Evolutionary conservation across 768 basidiomycete genomes (phyloP).

Genomic region (Kwoniella newhampshirensis): DNA sequence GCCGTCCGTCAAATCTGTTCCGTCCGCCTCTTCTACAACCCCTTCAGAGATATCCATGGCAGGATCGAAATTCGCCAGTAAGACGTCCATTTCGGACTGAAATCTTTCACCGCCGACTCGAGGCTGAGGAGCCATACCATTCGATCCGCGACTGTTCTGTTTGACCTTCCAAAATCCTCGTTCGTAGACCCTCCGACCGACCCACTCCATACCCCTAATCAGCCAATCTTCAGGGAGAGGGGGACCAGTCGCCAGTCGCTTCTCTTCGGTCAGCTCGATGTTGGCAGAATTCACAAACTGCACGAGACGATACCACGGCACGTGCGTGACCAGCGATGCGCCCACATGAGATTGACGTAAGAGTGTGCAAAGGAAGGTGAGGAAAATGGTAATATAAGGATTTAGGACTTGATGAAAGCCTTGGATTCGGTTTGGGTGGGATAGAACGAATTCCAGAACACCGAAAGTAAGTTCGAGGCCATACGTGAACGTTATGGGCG

Average conservation of each 20-base stretch:
- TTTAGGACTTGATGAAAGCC: conserved; percentile 62
- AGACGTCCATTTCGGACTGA: conserved; percentile 70
- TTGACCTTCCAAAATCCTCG: conserved; percentile 88
- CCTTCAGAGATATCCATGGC: conserved; percentile 63
- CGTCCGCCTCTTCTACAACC: conserved; percentile 71
- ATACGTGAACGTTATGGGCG: conserved; percentile 67
- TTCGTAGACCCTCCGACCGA: conserved; percentile 82
- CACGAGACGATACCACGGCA: conserved; percentile 82
- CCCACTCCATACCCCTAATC: conserved; percentile 94
- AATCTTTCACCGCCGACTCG: conserved; percentile 38
- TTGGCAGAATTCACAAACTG: conserved; percentile 66
- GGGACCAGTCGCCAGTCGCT: conserved; percentile 65
- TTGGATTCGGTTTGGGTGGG: conserved; percentile 58
- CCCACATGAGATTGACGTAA: conserved; percentile 66
- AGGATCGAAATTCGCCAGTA: conserved; percentile 62
- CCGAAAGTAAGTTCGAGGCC: conserved; percentile 76
- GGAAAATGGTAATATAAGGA: conserved; percentile 78
- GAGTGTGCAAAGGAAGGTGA: conserved; percentile 84
- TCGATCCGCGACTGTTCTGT: conserved; percentile 14
- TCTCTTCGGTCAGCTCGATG: conserved; percentile 44
- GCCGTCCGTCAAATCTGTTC: conserved; percentile 50
- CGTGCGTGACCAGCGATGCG: conserved; percentile 66
- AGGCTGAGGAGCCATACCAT: conserved; percentile 46
- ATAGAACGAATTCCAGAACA: conserved; percentile 71
- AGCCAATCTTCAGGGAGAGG: conserved; percentile 93